Evolutionary conservation across 306 rosid species (phyloP).

Genomic region (Ochetophila trinervis): DNA sequence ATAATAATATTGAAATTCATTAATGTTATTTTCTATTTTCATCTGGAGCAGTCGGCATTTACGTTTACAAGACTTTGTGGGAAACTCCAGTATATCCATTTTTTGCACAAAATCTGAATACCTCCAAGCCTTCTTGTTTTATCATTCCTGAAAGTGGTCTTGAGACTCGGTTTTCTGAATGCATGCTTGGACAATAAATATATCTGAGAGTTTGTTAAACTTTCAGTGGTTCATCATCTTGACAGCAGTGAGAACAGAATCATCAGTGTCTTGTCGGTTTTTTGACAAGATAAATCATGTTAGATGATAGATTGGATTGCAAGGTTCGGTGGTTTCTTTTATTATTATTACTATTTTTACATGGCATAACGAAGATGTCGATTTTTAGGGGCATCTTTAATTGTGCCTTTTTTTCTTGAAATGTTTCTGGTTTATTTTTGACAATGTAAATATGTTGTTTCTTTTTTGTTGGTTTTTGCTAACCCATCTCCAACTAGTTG

Average conservation of each 20-base stretch:
- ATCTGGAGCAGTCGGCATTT: slow-evolving; percentile 42
- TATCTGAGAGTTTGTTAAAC: slow-evolving; percentile 36
- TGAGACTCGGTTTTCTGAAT: slow-evolving; percentile 39
- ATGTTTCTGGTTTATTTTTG: slow-evolving; percentile 7
- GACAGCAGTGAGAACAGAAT: slow-evolving; percentile 9
- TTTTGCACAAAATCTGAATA: slow-evolving; percentile 66
- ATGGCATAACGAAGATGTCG: slow-evolving; percentile 46
- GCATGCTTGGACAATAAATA: slow-evolving; percentile 36
- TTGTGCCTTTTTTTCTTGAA: slow-evolving; percentile 20
- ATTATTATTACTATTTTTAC: neutral
- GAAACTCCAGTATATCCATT: slow-evolving; percentile 47
- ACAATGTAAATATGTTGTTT: slow-evolving; percentile 48
- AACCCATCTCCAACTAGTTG: slow-evolving; percentile 17
- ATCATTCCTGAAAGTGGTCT: slow-evolving; percentile 51
- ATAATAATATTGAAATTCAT: neutral
- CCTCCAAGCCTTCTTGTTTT: slow-evolving; percentile 47
- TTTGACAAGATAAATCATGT: slow-evolving; percentile 1
- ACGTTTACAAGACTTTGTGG: slow-evolving; percentile 34
- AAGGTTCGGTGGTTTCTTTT: slow-evolving; percentile 23
- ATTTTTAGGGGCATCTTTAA: slow-evolving; percentile 57
- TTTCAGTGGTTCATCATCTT: slow-evolving; percentile 33
- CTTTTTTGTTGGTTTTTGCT: slow-evolving; percentile 2
- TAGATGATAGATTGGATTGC: slow-evolving; percentile 7
- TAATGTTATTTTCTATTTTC: neutral
- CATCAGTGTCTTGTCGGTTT: slow-evolving; percentile 7